Base-by-base conservation (phyloP, 441 rosid genomes). In the Erysimum cheiri region DNA sequence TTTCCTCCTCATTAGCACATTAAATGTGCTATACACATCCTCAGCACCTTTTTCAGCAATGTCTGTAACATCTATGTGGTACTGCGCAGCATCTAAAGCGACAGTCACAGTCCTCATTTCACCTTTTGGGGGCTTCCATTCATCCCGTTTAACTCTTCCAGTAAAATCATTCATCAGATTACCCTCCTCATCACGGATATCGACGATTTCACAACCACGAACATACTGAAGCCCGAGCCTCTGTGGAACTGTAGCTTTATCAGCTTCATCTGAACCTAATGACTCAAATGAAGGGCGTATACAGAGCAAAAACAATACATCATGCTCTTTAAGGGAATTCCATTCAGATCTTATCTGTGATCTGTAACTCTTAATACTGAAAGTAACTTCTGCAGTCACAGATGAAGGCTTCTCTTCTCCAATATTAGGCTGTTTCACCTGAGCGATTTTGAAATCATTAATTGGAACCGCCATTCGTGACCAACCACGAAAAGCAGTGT, bases 61-160 rank as follows among this genome's bases (percentile, higher is more conserved):
- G 75, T 87, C 92, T 70, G 89, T 82, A 55, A 91, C 95, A 84
- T 95, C 99, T 90, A 95, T 95, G 74, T 95, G 93, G 82, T 95
- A 95, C 73, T 92, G 98, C 54, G 99, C 97, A 46, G 99, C 76
- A 83, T 95, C 99, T 79, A 95, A 80, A 75, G 99, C 99, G 73
- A 95, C 79, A 67, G 90, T 92, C 71, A 89, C 95, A 14, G 92
- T 95, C 80, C 99, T 89, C 73, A 92, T 80, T 59, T 95, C 98
- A 68, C 99, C 98, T 87, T 95, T 92, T 33, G 99, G 97, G 53
- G 98, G 97, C 80, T 95, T 92, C 99, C 98, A 92, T 71, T 95
- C 99, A 72, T 95, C 99, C 60, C 91, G 85, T 76, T 92, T 95
- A 77, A 90, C 85, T 82, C 80, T 89, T 80, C 99, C 98, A 55